Conservation (phyloP, 78 protist species). For the Cavenderia fasciculata region DNA sequence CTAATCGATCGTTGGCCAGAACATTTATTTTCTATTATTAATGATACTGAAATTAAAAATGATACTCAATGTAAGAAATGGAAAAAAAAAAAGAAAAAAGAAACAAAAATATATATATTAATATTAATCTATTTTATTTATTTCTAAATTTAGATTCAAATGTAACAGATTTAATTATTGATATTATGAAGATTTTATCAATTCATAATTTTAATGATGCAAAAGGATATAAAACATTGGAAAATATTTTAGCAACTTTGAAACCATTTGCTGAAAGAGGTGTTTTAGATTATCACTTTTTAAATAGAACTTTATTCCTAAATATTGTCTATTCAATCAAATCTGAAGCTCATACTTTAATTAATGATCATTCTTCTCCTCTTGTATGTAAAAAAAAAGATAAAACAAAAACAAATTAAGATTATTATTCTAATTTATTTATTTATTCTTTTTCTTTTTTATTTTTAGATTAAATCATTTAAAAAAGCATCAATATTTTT, state of each 20-base stretch:
- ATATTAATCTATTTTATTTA: no score
- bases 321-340: conserved; percentile 21
- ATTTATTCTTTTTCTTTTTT: no score
- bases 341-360: conserved; percentile 13
- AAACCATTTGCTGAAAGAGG: conserved; percentile 42
- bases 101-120: no score
- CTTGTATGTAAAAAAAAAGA: no score
- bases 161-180: conserved; percentile 49
- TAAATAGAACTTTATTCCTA: conserved; percentile 21
- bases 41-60: conserved; percentile 31
- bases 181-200: conserved; percentile 43
- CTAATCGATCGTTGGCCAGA: conserved; percentile 68
- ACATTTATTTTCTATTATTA: conserved; percentile 32
- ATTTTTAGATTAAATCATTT: no score
- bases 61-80: conserved; percentile 21
- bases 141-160: conserved; percentile 2
- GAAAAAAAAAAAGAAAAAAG: no score
- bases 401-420: no score
- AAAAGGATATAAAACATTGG: conserved; percentile 48
- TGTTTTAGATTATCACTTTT: conserved; percentile 24
- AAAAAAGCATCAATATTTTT: no score
- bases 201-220: conserved; percentile 29
- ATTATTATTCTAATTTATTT: no score
- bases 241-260: conserved; percentile 41
- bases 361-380: conserved; percentile 12